Percentiles rank a stretch among this genome's conserved stretches.
Conservation (phyloP, 441 rosid species). For the Metrosideros polymorpha region DNA sequence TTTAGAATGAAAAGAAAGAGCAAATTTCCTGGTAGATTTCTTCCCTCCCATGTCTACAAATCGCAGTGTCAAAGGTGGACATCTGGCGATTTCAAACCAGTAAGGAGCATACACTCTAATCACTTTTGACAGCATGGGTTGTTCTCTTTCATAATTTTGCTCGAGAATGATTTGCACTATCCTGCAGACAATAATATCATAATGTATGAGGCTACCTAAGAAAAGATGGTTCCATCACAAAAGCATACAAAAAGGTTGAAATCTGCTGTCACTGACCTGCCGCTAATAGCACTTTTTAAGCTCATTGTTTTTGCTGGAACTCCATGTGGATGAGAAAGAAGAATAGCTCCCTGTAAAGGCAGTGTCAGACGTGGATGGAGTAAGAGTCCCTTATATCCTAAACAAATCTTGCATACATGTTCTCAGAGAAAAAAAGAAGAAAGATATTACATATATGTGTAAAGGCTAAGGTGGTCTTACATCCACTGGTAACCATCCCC, state of each 20-base stretch:
- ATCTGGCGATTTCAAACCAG: slow-evolving; percentile 86
- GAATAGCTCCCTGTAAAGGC: slow-evolving; percentile 71
- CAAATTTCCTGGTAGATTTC: slow-evolving; percentile 43
- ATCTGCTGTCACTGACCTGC: slow-evolving; percentile 43
- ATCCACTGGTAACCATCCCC: slow-evolving; percentile 83
- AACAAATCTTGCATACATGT: not conserved
- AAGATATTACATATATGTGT: not conserved
- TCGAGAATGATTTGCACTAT: slow-evolving; percentile 77
- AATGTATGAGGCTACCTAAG: not conserved
- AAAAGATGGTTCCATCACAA: not conserved
- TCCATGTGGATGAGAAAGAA: slow-evolving; percentile 73
- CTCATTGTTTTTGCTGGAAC: slow-evolving; percentile 72
- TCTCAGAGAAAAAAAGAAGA: not conserved
- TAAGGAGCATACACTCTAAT: slow-evolving; percentile 85
- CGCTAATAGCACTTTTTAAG: slow-evolving; percentile 82
- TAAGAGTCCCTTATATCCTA: not conserved
- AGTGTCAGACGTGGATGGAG: slow-evolving; percentile 7
- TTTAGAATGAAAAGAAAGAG: slow-evolving; percentile 47
- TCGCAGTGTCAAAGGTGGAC: slow-evolving; percentile 73
- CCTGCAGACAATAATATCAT: slow-evolving; percentile 30
- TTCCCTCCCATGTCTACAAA: slow-evolving; percentile 53
- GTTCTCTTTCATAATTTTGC: slow-evolving; percentile 71
- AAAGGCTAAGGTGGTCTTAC: slow-evolving; percentile 32
- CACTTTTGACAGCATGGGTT: slow-evolving; percentile 40
- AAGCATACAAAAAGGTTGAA: not conserved